Conservation (phyloP, 306 rosid genomes). For the Alnus glutinosa region DNA sequence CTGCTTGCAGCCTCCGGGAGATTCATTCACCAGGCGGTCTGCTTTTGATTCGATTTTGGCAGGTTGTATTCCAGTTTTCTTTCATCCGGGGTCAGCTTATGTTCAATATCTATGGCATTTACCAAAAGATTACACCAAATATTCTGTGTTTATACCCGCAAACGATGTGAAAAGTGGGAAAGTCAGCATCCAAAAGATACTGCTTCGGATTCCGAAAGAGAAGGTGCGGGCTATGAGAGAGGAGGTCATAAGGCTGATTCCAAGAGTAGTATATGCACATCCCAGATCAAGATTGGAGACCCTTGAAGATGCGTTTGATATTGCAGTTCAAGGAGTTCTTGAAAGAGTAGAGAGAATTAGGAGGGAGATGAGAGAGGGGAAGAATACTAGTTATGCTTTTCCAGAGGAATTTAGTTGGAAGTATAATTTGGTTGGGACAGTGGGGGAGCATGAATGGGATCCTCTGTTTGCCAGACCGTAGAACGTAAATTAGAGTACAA, state of each 20-base stretch:
- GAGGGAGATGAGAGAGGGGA: constrained; percentile 32
- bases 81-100: constrained; percentile 52
- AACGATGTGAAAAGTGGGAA: constrained; percentile 25
- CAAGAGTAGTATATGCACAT: constrained; percentile 36
- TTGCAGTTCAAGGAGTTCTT: constrained; percentile 40
- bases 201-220: constrained; percentile 28
- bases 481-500: neutral
- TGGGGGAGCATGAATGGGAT: constrained; percentile 41
- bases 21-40: constrained; percentile 48
- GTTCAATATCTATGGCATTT: constrained; percentile 49
- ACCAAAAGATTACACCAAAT: constrained; percentile 33
- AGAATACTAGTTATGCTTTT: constrained; percentile 28
- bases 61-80: constrained; percentile 55
- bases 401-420: constrained; percentile 38
- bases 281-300: constrained; percentile 35
- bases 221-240: constrained; percentile 37
- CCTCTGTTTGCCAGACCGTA: constrained; percentile 4
- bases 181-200: constrained; percentile 30
- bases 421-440: constrained; percentile 30
- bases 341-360: constrained; percentile 35
- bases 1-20: constrained; percentile 58
- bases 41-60: constrained; percentile 49
- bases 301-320: constrained; percentile 50
- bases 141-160: constrained; percentile 37
- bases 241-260: constrained; percentile 40